Conservation (phyloP, 2,329 filamentous ascomycete species). For the Arthrocladium fulminans region DNA sequence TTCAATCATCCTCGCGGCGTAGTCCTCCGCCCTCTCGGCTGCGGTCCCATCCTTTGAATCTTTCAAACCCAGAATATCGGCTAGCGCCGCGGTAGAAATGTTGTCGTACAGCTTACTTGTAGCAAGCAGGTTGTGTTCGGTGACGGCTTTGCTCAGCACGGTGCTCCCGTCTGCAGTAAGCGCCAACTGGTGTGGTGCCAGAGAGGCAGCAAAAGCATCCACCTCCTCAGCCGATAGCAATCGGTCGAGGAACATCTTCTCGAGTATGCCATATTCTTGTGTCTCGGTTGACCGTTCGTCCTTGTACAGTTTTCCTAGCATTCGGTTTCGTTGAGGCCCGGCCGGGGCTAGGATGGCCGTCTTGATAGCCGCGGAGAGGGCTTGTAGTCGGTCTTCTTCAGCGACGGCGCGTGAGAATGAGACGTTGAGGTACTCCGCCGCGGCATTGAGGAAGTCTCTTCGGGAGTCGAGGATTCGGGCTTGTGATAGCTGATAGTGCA, state of each 20-base stretch:
- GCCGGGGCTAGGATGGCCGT: slow-evolving; percentile 90
- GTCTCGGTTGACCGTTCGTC: slow-evolving; percentile 73
- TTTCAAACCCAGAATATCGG: slow-evolving; percentile 65
- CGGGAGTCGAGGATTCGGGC: slow-evolving; percentile 89
- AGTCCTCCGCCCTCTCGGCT: slow-evolving; percentile 75
- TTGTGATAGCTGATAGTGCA: slow-evolving; percentile 85
- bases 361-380: slow-evolving; percentile 76
- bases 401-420: slow-evolving; percentile 70
- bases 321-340: slow-evolving; percentile 71
- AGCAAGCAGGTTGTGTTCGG: slow-evolving; percentile 90
- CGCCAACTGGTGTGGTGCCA: slow-evolving; percentile 83
- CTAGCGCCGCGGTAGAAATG: slow-evolving; percentile 67
- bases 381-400: slow-evolving; percentile 76
- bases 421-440: slow-evolving; percentile 79
- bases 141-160: slow-evolving; percentile 82
- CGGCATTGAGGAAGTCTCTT: slow-evolving; percentile 79
- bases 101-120: slow-evolving; percentile 73
- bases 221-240: slow-evolving; percentile 76
- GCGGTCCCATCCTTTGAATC: slow-evolving; percentile 32
- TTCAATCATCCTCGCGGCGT: slow-evolving; percentile 91
- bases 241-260: slow-evolving; percentile 95
- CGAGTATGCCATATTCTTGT: slow-evolving; percentile 76
- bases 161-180: slow-evolving; percentile 84
- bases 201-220: slow-evolving; percentile 67
- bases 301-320: slow-evolving; percentile 79